Conservation (phyloP, 2,329 filamentous ascomycete genomes). For the Fusarium sororula region DNA sequence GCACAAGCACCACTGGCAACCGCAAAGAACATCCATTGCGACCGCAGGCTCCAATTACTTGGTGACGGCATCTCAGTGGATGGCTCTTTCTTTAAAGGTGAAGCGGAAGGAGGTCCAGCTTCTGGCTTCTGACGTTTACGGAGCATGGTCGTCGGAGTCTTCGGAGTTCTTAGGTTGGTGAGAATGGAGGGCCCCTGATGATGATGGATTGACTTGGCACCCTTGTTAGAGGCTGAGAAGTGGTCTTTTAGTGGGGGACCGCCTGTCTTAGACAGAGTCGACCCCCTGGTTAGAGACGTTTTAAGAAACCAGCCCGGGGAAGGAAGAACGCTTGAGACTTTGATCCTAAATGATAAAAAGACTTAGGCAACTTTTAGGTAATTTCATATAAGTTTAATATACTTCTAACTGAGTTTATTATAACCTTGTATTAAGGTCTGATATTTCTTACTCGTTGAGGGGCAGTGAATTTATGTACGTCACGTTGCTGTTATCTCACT, state of each 20-base stretch:
- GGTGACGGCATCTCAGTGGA: slow-evolving; percentile 14
- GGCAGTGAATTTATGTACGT: background rate
- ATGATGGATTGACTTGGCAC: slow-evolving; percentile 27
- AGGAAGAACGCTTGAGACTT: background rate
- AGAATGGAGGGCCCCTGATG: slow-evolving; percentile 26
- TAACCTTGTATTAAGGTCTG: background rate
- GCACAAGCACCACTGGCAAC: slow-evolving; percentile 80
- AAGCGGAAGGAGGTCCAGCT: background rate
- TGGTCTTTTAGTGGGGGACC: slow-evolving; percentile 32
- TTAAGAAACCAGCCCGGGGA: background rate
- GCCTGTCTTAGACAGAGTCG: background rate
- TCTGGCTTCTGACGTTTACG: slow-evolving; percentile 40
- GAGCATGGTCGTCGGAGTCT: slow-evolving; percentile 39
- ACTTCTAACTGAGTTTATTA: background rate
- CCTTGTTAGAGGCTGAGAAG: slow-evolving; percentile 20
- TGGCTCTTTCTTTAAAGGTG: background rate
- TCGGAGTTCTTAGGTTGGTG: slow-evolving; percentile 19
- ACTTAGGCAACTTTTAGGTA: background rate
- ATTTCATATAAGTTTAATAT: background rate
- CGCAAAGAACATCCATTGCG: slow-evolving; percentile 73
- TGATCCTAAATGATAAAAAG: background rate
- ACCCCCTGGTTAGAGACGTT: slow-evolving; percentile 4
- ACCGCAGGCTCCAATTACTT: slow-evolving; percentile 45
- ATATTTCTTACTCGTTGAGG: background rate
- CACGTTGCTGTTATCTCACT: background rate